These are phyloP conservation scores for Isabelozyma heimii DNA, from an alignment of 805 yeast species.

Conservation along the genomic window DNA sequence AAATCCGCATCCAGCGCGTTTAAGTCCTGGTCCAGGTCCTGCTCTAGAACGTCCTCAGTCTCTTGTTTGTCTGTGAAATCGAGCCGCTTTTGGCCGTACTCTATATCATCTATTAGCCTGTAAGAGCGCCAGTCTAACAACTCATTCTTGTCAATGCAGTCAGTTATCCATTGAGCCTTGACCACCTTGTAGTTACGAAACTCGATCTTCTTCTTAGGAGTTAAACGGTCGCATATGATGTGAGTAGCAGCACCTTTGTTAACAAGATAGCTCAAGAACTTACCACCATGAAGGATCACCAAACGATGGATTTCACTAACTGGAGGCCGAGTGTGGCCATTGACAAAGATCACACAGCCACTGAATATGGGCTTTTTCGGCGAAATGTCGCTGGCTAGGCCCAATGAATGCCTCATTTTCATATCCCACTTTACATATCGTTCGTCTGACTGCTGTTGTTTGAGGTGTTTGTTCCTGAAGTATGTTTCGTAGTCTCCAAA, in stretches of 20 bases:
- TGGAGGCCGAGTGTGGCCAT: slow-evolving; percentile 87
- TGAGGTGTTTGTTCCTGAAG: slow-evolving; percentile 55
- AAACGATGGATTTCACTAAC: slow-evolving; percentile 66
- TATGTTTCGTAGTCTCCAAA: slow-evolving; percentile 73
- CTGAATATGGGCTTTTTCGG: slow-evolving; percentile 45
- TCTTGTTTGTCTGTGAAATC: slow-evolving; percentile 9
- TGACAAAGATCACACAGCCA: slow-evolving; percentile 71
- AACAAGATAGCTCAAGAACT: slow-evolving; percentile 61
- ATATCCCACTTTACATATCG: slow-evolving; percentile 49
- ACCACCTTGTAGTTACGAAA: slow-evolving; percentile 73
- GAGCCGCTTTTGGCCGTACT: slow-evolving; percentile 52
- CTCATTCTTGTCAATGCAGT: slow-evolving; percentile 49
- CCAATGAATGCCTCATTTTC: slow-evolving; percentile 26
- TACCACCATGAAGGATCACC: slow-evolving; percentile 79
- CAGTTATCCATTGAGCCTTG: slow-evolving; percentile 76
- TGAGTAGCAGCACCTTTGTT: slow-evolving; percentile 80
- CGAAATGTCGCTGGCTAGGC: slow-evolving; percentile 13
- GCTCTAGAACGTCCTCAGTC: neutral
- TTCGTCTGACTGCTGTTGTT: slow-evolving; percentile 60
- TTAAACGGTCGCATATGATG: slow-evolving; percentile 73
- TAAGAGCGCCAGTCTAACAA: slow-evolving; percentile 72
- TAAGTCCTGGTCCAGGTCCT: neutral
- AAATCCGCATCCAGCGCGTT: neutral
- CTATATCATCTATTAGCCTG: slow-evolving; percentile 46
- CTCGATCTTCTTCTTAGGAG: slow-evolving; percentile 70